phyloP scores from a whole-genome alignment of 2,329 filamentous ascomycete genomes.

The Colletotrichum sp. region DNA sequence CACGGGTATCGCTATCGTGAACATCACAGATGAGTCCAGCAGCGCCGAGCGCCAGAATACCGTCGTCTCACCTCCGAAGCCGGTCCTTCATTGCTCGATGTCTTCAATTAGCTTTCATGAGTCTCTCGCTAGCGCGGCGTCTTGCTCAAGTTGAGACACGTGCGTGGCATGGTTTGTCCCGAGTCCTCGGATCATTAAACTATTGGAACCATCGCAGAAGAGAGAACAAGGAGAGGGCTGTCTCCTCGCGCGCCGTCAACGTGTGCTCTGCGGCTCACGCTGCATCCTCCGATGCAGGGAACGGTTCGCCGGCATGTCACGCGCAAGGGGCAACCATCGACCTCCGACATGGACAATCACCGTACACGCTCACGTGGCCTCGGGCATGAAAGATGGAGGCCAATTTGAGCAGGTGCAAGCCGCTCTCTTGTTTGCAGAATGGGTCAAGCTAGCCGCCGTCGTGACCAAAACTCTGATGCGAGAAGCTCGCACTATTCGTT shows the following conservation, averaged over 20 bases:
- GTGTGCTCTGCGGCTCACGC: neutral
- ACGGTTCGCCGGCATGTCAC: neutral
- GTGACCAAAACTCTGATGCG: neutral
- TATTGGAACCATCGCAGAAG: neutral
- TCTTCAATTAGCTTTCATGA: neutral
- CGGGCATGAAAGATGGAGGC: neutral
- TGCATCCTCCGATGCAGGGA: neutral
- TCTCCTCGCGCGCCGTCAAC: neutral
- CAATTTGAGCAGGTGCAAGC: neutral
- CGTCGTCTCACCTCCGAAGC: neutral
- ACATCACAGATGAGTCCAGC: neutral
- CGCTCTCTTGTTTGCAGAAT: neutral
- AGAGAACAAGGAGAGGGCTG: neutral
- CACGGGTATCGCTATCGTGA: neutral
- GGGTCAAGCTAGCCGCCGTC: neutral
- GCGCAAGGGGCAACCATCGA: neutral
- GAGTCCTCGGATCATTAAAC: neutral
- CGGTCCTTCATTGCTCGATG: neutral
- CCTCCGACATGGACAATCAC: neutral
- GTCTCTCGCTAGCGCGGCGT: neutral
- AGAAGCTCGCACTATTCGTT: neutral
- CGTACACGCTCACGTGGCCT: neutral
- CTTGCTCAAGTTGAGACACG: neutral
- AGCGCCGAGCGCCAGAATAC: neutral
- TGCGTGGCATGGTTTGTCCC: neutral